These are phyloP conservation scores for Lichtheimia hyalospora DNA, from an alignment of 371 early-diverging fungal genomes.

Conservation along the genomic window DNA sequence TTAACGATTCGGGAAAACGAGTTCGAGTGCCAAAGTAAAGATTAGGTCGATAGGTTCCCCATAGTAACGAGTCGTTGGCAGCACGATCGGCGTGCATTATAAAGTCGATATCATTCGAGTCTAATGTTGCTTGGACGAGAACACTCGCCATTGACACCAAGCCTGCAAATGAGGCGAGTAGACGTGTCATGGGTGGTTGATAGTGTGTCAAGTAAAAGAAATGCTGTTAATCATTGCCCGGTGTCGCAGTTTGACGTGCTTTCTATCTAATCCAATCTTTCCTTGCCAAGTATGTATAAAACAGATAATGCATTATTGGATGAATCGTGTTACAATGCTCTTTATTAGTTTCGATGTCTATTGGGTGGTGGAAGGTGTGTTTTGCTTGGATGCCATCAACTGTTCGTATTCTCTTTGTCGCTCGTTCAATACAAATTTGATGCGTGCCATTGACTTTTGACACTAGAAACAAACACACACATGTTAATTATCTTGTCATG, in stretches of 20 bases:
- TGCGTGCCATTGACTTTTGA: conserved; percentile 91
- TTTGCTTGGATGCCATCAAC: conserved; percentile 32
- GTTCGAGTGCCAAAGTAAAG: conserved; percentile 94
- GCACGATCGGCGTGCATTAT: conserved; percentile 18
- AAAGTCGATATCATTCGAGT: conserved; percentile 9
- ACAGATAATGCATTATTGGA: too few species aligned
- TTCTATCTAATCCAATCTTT: too few species aligned
- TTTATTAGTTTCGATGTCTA: too few species aligned
- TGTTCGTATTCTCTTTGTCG: conserved; percentile 73
- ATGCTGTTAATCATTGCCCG: too few species aligned
- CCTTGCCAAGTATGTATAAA: too few species aligned
- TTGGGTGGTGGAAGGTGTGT: not conserved
- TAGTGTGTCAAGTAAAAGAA: too few species aligned
- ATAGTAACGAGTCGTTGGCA: conserved; percentile 53
- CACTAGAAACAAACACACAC: conserved; percentile 50
- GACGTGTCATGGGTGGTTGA: not conserved
- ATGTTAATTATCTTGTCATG: too few species aligned
- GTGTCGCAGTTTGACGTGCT: too few species aligned
- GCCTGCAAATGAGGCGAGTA: not conserved
- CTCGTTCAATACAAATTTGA: conserved; percentile 91
- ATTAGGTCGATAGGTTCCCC: conserved; percentile 96
- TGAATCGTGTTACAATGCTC: too few species aligned
- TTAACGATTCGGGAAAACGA: conserved; percentile 72
- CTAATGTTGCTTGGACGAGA: not conserved
- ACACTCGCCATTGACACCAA: not conserved